Base-by-base conservation (phyloP, 1,139 yeast species). In the Candida frijolesensis region DNA sequence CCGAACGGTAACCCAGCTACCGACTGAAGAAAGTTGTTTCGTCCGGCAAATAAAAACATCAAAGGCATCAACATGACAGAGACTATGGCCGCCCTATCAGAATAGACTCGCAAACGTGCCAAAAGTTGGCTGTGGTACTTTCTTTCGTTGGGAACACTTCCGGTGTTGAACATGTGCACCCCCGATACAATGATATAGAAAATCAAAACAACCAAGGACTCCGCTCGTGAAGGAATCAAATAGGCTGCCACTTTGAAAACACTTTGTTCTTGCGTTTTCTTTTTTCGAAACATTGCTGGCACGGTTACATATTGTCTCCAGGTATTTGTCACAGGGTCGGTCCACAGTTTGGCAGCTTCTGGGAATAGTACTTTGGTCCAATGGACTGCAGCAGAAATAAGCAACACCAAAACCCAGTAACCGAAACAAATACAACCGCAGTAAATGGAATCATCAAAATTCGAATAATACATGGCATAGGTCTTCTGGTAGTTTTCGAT, bases 1-100 rank as follows among this genome's bases (percentile, higher is more conserved):
- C 85, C 74, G 57, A 78, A 81, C 32, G 84, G 77, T 80, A 86
- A 76, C 16, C 87, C 81, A 0, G 89, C 83, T 5, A 82, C 45
- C 68, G 75, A 71, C 52, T 80, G 77, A 35, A 85, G 62, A 47
- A 84, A 65, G 60, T 85, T 85, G 64, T 78, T 84, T 57, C 91
- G 70, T 3, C 89, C 87, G 0, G 84, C 87, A 68, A 84, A 76
- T 33, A 81, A 60, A 39, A 83, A 69, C 27, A 84, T 58, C 11
- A 83, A 57, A 0, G 87, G 88, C 58, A 80, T 61, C 54, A 80
- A 53, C 16, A 63, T 60, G 9, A 68, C 60, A 0, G 65, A 65
- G 11, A 67, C 54, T 30, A 70, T 68, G 5, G 75, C 75, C 3
- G 72, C 57, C 57, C 76, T 65, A 39, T 66, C 73, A 8, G 70